phyloP scores from a whole-genome alignment of 768 basidiomycete species.

The Lactarius deliciosus region DNA sequence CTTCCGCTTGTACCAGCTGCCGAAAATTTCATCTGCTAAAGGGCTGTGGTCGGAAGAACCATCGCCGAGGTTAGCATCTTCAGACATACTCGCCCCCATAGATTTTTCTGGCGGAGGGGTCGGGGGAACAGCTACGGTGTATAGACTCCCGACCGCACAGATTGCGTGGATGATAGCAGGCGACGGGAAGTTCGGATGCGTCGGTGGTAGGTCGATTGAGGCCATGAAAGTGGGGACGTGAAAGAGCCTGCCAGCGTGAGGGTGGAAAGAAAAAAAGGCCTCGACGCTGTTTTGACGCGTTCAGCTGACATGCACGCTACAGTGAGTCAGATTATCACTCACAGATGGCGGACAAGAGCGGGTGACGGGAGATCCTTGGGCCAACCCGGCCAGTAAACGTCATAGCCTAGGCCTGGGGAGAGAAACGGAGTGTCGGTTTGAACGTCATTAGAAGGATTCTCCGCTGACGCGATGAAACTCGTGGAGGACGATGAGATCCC shows the following conservation, averaged over 20 bases:
- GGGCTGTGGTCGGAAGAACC: conserved; percentile 4
- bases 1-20: conserved; percentile 22
- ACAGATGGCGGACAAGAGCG: conserved; percentile 66
- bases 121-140: conserved; percentile 65
- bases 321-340: conserved; percentile 32
- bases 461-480: conserved; percentile 6
- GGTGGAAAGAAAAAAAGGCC: conserved; percentile 76
- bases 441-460: conserved; percentile 1
- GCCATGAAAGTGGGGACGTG: conserved; percentile 66
- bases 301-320: not conserved
- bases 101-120: conserved; percentile 47
- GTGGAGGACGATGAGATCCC: not conserved
- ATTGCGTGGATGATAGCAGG: conserved; percentile 79
- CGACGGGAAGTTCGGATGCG: conserved; percentile 72
- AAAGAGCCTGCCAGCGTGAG: conserved; percentile 68
- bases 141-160: conserved; percentile 75
- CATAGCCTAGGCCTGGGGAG: conserved; percentile 11
- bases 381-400: conserved; percentile 42
- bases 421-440: conserved; percentile 3
- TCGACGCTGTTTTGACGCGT: conserved; percentile 52
- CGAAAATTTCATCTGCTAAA: conserved; percentile 32
- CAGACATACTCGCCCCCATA: conserved; percentile 41
- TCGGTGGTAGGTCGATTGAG: conserved; percentile 61
- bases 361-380: conserved; percentile 61
- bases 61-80: conserved; percentile 2